phyloP scores from a whole-genome alignment of 192 early-diverging fungal genomes.

The Rhizophlyctis rosea region DNA sequence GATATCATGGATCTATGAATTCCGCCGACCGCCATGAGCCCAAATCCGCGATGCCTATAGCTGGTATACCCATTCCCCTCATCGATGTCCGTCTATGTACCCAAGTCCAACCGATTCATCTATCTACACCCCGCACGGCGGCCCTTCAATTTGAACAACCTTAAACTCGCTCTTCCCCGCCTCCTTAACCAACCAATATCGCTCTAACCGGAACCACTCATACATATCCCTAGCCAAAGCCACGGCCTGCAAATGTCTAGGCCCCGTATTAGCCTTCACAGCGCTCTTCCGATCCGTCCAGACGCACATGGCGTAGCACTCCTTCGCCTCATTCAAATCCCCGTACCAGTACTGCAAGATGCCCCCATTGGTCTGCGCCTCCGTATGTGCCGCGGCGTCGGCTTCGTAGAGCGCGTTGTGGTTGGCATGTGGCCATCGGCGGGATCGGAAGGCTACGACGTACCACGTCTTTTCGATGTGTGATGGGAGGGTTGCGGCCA shows the following conservation, averaged over 20 bases:
- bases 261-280: constrained; percentile 33
- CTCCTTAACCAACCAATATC: constrained; percentile 37
- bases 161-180: constrained; percentile 14
- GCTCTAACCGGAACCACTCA: constrained; percentile 45
- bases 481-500: constrained; percentile 26
- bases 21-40: too few relatives aligned
- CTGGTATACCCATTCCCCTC: too few relatives aligned
- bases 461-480: constrained; percentile 41
- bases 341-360: constrained; percentile 56
- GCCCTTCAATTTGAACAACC: constrained; percentile 19
- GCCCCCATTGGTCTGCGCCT: constrained; percentile 46
- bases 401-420: constrained; percentile 40
- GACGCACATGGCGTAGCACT: constrained; percentile 54
- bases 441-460: constrained; percentile 47
- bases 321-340: constrained; percentile 37
- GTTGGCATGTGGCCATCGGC: constrained; percentile 38
- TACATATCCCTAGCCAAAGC: constrained; percentile 46
- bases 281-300: constrained; percentile 46
- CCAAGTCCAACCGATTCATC: too few relatives aligned
- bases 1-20: too few relatives aligned
- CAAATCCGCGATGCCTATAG: too few relatives aligned
- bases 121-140: too few relatives aligned
- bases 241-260: constrained; percentile 41
- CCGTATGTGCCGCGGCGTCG: constrained; percentile 44
- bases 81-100: too few relatives aligned